These are phyloP conservation scores for Gastrolobium villosum DNA, from an alignment of 306 rosid genomes.

Conservation along the genomic window DNA sequence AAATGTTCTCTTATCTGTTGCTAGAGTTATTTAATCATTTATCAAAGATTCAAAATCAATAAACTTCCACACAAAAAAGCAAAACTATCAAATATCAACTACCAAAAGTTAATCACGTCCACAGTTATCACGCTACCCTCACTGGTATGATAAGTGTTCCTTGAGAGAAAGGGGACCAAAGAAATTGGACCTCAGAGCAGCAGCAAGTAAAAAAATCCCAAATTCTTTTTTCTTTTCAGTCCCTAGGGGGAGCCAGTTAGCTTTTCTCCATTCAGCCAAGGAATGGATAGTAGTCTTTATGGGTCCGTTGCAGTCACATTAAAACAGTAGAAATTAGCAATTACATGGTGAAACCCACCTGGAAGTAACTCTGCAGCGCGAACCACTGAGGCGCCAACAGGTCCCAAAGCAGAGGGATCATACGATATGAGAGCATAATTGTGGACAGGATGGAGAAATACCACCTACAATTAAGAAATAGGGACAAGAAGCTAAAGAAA, in stretches of 20 bases:
- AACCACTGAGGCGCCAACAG: conserved; percentile 81
- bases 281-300: conserved; percentile 9
- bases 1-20: conserved; percentile 29
- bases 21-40: conserved; percentile 20
- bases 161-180: conserved; percentile 30
- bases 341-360: conserved; percentile 57
- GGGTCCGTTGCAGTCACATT: background rate
- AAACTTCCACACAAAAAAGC: conserved; percentile 20
- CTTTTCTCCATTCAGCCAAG: conserved; percentile 22
- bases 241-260: conserved; percentile 12
- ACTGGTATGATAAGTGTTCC: conserved; percentile 22
- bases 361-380: conserved; percentile 94
- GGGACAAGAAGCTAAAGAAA: conserved; percentile 27
- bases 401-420: conserved; percentile 93
- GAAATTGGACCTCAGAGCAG: conserved; percentile 17
- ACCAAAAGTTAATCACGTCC: conserved; percentile 21
- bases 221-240: background rate
- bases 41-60: conserved; percentile 42
- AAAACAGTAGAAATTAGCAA: conserved; percentile 28
- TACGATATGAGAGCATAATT: conserved; percentile 93
- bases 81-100: conserved; percentile 34
- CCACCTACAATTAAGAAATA: conserved; percentile 69
- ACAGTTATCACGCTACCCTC: conserved; percentile 26
- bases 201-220: conserved; percentile 22
- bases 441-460: conserved; percentile 96